These are phyloP conservation scores for Ceriops tagal DNA, from an alignment of 345 rosid genomes.

Conservation along the genomic window DNA sequence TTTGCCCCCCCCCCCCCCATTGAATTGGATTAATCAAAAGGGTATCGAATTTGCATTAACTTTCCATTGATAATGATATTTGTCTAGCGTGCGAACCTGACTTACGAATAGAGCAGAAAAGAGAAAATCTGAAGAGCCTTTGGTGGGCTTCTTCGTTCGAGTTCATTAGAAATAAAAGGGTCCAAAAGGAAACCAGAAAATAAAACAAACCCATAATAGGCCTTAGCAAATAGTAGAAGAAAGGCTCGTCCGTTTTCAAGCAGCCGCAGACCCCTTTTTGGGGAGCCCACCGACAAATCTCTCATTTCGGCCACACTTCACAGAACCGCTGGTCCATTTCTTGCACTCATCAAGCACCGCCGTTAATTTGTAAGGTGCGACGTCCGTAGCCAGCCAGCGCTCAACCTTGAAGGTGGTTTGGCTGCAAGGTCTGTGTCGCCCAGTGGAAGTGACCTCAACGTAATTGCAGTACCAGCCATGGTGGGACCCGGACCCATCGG, in stretches of 20 bases:
- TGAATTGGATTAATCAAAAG: no score
- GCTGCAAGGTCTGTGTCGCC: conserved; percentile 30
- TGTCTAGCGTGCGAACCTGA: no score
- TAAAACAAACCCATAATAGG: no score
- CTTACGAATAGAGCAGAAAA: no score
- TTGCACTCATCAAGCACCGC: conserved; percentile 32
- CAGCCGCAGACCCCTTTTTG: not conserved
- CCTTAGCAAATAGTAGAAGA: no score
- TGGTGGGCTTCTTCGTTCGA: no score
- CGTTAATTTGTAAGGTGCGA: conserved; percentile 30
- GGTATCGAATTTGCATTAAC: no score
- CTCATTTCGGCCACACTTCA: not conserved
- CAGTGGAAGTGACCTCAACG: conserved; percentile 41
- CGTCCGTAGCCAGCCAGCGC: conserved; percentile 40
- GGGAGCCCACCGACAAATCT: conserved; percentile 1
- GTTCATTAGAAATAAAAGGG: no score
- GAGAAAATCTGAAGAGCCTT: no score
- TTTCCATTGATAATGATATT: no score
- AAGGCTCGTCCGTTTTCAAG: not conserved
- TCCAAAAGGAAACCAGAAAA: no score
- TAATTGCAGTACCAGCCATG: conserved; percentile 55
- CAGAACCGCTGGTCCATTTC: not conserved
- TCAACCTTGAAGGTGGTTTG: conserved; percentile 35
- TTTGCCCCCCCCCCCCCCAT: no score
- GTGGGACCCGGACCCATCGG: conserved; percentile 40